Conservation (phyloP, 1,284 basidiomycete species). For the Marasmius fiardii region DNA sequence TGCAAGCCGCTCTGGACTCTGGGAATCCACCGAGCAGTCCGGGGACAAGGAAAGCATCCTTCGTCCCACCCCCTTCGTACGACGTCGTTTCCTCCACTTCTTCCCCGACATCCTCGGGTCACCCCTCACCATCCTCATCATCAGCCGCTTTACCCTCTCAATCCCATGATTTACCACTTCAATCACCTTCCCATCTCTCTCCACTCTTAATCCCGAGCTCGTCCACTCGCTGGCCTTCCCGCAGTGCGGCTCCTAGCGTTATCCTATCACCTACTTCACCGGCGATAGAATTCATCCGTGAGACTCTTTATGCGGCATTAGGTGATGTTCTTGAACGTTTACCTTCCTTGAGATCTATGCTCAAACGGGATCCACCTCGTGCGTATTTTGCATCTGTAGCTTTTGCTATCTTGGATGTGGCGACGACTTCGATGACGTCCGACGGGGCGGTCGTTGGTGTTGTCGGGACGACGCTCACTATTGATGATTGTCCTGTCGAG, state of each 20-base stretch:
- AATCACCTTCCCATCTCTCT: slow-evolving; percentile 25
- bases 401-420: slow-evolving; percentile 68
- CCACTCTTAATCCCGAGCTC: slow-evolving; percentile 10
- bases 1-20: slow-evolving; percentile 74
- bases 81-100: slow-evolving; percentile 13
- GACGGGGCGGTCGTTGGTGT: slow-evolving; percentile 58
- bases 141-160: slow-evolving; percentile 18
- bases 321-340: slow-evolving; percentile 60
- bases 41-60: slow-evolving; percentile 14
- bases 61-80: slow-evolving; percentile 16
- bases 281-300: slow-evolving; percentile 72
- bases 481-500: slow-evolving; percentile 53
- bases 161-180: slow-evolving; percentile 13
- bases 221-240: slow-evolving; percentile 16
- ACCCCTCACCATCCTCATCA: slow-evolving; percentile 24
- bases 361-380: slow-evolving; percentile 59
- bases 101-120: slow-evolving; percentile 25
- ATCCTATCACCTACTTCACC: slow-evolving; percentile 54
- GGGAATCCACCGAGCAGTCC: slow-evolving; percentile 18
- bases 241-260: slow-evolving; percentile 36
- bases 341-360: slow-evolving; percentile 47
- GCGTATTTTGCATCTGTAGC: slow-evolving; percentile 77
- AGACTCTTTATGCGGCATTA: slow-evolving; percentile 77
- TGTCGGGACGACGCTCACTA: slow-evolving; percentile 45
- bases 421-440: slow-evolving; percentile 42